phyloP scores from a whole-genome alignment of 129 eudicot species.

The Ambrosia artemisiifolia region DNA sequence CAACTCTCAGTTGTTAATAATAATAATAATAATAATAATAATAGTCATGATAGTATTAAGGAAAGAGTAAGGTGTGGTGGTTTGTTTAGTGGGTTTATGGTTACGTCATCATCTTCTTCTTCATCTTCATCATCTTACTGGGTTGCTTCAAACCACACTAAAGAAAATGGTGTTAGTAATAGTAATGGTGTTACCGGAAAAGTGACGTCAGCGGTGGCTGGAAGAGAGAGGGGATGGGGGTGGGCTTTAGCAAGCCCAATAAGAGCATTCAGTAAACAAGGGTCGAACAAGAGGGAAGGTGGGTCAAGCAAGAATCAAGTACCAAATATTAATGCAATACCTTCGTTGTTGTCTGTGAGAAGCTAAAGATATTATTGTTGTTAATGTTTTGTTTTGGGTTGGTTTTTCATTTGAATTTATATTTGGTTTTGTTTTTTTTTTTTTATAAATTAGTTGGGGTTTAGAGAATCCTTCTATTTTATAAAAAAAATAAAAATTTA shows the following conservation, averaged over 20 bases:
- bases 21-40: slow-evolving; percentile 46
- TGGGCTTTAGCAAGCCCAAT: slow-evolving; percentile 93
- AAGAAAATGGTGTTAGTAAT: no score
- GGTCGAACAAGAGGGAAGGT: slow-evolving; percentile 35
- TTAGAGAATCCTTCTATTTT: slow-evolving; percentile 7
- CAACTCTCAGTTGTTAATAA: slow-evolving; percentile 25
- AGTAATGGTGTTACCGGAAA: slow-evolving; percentile 33
- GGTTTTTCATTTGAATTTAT: slow-evolving; percentile 14
- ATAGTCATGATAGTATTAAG: slow-evolving; percentile 47
- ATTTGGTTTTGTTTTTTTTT: slow-evolving; percentile 14
- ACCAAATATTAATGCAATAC: slow-evolving; percentile 76
- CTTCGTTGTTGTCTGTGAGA: slow-evolving; percentile 74
- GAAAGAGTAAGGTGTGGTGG: slow-evolving; percentile 88
- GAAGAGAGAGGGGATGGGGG: slow-evolving; percentile 60
- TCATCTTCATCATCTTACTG: slow-evolving; percentile 64
- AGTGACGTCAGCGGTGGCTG: slow-evolving; percentile 16
- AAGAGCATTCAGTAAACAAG: slow-evolving; percentile 65
- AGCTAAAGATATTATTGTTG: slow-evolving; percentile 24
- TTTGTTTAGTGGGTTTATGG: slow-evolving; percentile 74
- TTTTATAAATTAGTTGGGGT: background rate
- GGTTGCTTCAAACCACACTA: slow-evolving; percentile 41
- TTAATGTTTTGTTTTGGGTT: background rate
- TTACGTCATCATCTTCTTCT: slow-evolving; percentile 78
- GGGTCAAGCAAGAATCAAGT: slow-evolving; percentile 34
- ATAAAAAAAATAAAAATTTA: background rate